Percentiles rank a stretch among this genome's conserved stretches.
phyloP scores from a whole-genome alignment of 345 rosid species.

The Triadica sebifera region DNA sequence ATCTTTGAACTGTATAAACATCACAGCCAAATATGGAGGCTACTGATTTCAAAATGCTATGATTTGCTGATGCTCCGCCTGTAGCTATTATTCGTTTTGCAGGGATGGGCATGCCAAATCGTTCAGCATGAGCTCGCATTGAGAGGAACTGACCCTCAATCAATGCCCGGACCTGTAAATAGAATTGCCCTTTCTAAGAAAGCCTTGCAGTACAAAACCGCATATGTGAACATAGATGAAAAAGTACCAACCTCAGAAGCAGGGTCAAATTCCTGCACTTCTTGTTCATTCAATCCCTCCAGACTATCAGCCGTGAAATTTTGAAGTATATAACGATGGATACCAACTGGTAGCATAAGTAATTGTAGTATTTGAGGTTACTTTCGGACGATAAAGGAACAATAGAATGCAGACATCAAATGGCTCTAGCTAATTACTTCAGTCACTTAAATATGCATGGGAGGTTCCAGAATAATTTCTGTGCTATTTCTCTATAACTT shows the following conservation, averaged over 20 bases:
- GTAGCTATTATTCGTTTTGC: constrained; percentile 84
- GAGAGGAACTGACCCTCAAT: constrained; percentile 88
- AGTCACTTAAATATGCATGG: neutral
- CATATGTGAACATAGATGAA: neutral
- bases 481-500: neutral
- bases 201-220: neutral
- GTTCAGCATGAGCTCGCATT: constrained; percentile 81
- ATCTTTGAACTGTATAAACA: constrained; percentile 72
- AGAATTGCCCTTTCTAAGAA: neutral
- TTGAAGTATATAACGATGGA: constrained; percentile 66
- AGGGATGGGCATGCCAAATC: constrained; percentile 88
- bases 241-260: constrained; percentile 68
- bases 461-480: neutral
- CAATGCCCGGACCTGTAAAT: constrained; percentile 72
- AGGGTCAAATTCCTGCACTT: constrained; percentile 75
- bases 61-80: constrained; percentile 86
- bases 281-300: constrained; percentile 47
- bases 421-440: neutral
- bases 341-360: constrained; percentile 54
- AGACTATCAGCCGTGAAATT: constrained; percentile 48
- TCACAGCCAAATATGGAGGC: constrained; percentile 82
- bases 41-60: constrained; percentile 54
- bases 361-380: constrained; percentile 9
- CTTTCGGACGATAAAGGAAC: neutral
- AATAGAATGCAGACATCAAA: neutral